Conservation (phyloP, 306 rosid genomes). For the Spatholobus suberectus region DNA sequence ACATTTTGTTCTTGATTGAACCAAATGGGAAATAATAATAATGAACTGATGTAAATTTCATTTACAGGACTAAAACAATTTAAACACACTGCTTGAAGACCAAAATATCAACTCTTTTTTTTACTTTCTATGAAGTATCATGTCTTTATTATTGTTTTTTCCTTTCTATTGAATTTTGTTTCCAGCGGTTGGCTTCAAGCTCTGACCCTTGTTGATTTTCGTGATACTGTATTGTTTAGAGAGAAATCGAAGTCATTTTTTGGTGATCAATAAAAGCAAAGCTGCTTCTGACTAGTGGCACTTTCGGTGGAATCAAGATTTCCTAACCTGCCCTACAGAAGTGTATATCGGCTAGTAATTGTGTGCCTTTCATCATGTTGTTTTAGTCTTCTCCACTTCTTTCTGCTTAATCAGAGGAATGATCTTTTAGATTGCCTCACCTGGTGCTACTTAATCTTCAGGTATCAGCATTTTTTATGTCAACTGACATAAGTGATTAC, state of each 20-base stretch:
- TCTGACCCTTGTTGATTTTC: not conserved
- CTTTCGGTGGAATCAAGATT: conserved; percentile 39
- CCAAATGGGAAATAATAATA: not conserved
- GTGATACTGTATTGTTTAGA: not conserved
- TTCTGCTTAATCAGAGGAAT: conserved; percentile 15
- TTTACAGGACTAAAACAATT: not conserved
- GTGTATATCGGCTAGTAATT: conserved; percentile 23
- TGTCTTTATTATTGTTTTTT: not conserved
- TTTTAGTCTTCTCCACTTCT: conserved; percentile 18
- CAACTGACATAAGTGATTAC: conserved; percentile 20
- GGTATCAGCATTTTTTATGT: conserved; percentile 3
- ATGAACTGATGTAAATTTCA: not conserved
- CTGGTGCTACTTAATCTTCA: not conserved
- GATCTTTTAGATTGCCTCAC: conserved; percentile 5
- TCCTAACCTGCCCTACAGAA: conserved; percentile 34
- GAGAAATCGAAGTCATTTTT: conserved; percentile 19
- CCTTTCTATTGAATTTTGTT: conserved; percentile 29
- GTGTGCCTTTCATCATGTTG: conserved; percentile 26
- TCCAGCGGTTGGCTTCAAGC: conserved; percentile 1
- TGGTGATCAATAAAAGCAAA: conserved; percentile 38
- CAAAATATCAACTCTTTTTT: not conserved
- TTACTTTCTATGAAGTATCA: not conserved
- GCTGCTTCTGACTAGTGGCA: conserved; percentile 29
- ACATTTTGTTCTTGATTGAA: not conserved
- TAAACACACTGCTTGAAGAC: conserved; percentile 1